Evolutionary conservation across 2,329 filamentous ascomycete genomes (phyloP).

Genomic region (Blastomyces emzantsi): DNA sequence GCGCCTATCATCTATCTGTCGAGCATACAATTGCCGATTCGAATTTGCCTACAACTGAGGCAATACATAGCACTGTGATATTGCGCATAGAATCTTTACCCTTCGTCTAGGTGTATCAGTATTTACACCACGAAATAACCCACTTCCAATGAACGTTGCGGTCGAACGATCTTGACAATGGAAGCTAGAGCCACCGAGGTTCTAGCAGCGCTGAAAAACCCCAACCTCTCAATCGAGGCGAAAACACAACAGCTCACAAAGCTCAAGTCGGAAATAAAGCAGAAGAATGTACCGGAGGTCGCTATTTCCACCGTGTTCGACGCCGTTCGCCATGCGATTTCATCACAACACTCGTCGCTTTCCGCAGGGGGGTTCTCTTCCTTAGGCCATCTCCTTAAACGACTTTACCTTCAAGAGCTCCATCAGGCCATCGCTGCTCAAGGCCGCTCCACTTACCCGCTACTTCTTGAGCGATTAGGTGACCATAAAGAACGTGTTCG

Average conservation of each 20-base stretch:
- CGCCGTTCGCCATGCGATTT: slow-evolving; percentile 64
- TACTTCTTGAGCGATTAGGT: slow-evolving; percentile 75
- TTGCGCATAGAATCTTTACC: neutral
- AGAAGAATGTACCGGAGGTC: slow-evolving; percentile 72
- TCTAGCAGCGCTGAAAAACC: slow-evolving; percentile 47
- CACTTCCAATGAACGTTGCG: slow-evolving; percentile 15
- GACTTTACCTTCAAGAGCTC: slow-evolving; percentile 75
- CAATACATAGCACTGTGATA: neutral
- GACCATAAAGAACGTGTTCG: slow-evolving; percentile 83
- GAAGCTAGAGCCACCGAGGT: slow-evolving; percentile 49
- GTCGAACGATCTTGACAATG: slow-evolving; percentile 34
- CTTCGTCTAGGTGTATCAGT: neutral
- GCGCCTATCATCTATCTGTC: neutral
- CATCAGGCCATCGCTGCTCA: slow-evolving; percentile 61
- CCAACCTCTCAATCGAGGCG: slow-evolving; percentile 58
- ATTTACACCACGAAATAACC: neutral
- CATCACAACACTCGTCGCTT: slow-evolving; percentile 66
- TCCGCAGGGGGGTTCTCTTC: slow-evolving; percentile 79
- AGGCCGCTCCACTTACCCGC: slow-evolving; percentile 59
- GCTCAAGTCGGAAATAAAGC: slow-evolving; percentile 84
- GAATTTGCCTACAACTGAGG: neutral
- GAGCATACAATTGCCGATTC: neutral
- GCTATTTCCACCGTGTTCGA: slow-evolving; percentile 70
- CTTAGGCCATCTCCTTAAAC: slow-evolving; percentile 77
- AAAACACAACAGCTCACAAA: slow-evolving; percentile 63